These are phyloP conservation scores for Dalbergia cochinchinensis DNA, from an alignment of 306 rosid species.

Conservation along the genomic window DNA sequence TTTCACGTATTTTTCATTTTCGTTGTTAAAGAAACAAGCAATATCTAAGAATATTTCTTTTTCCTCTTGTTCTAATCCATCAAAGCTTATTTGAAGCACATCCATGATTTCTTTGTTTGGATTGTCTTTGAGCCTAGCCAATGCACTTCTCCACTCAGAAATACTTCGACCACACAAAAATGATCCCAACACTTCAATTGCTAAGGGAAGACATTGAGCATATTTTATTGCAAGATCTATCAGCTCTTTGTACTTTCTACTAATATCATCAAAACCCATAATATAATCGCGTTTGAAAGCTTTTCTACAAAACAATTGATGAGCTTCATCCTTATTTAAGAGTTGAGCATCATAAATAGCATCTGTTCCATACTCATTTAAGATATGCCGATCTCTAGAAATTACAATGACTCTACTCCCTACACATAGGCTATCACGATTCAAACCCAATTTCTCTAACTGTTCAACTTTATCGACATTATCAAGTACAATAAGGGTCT, in stretches of 20 bases:
- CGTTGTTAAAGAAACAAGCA: neutral
- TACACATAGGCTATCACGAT: neutral
- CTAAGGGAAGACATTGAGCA: constrained; percentile 33
- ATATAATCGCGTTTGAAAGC: neutral
- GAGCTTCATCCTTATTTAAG: neutral
- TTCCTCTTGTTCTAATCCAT: neutral
- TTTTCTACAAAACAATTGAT: neutral
- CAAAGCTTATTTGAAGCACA: neutral
- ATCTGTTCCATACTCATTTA: neutral
- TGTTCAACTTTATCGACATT: constrained; percentile 26
- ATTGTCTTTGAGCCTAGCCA: neutral
- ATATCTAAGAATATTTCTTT: neutral
- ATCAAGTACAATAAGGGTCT: neutral
- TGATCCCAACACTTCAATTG: constrained; percentile 30
- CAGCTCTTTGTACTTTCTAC: neutral
- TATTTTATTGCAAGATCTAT: neutral
- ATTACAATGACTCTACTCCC: constrained; percentile 32
- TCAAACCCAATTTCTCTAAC: neutral
- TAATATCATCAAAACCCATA: neutral
- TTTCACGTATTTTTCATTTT: neutral
- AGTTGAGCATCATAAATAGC: neutral
- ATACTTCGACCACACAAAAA: neutral
- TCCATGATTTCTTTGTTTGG: too few species aligned
- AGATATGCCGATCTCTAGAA: neutral
- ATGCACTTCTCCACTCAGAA: constrained; percentile 6